phyloP scores from a whole-genome alignment of 306 rosid species.

The Crotalaria pallida region DNA sequence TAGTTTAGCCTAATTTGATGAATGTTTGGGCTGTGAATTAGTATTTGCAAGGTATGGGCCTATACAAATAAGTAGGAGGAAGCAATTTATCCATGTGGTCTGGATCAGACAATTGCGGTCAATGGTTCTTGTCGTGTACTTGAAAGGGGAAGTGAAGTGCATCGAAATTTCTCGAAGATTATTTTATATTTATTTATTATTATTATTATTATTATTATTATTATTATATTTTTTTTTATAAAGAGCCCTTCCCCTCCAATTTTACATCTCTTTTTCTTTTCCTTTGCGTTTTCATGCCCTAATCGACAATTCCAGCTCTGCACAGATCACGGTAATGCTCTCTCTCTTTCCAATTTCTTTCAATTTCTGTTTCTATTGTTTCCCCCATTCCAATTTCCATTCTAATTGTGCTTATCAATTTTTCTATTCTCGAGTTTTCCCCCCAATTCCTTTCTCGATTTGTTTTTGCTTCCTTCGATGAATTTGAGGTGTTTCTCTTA shows the following conservation, averaged over 20 bases:
- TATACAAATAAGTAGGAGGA: too few species aligned
- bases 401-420: not conserved
- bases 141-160: not conserved
- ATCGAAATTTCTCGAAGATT: slow-evolving; percentile 28
- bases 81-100: too few species aligned
- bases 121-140: too few species aligned
- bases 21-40: too few species aligned
- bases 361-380: not conserved
- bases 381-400: not conserved
- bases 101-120: too few species aligned
- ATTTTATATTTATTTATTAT: too few species aligned
- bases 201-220: too few species aligned
- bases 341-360: not conserved
- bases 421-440: not conserved
- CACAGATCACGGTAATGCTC: slow-evolving; percentile 6
- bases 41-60: too few species aligned
- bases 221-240: too few species aligned
- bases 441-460: not conserved
- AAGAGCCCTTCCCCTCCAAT: slow-evolving; percentile 4
- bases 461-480: not conserved
- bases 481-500: not conserved
- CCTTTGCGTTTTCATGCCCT: not conserved
- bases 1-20: too few species aligned
- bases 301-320: slow-evolving; percentile 11
- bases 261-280: not conserved